phyloP scores from a whole-genome alignment of 148 eudicot species.

The Dianthus caryophyllus region DNA sequence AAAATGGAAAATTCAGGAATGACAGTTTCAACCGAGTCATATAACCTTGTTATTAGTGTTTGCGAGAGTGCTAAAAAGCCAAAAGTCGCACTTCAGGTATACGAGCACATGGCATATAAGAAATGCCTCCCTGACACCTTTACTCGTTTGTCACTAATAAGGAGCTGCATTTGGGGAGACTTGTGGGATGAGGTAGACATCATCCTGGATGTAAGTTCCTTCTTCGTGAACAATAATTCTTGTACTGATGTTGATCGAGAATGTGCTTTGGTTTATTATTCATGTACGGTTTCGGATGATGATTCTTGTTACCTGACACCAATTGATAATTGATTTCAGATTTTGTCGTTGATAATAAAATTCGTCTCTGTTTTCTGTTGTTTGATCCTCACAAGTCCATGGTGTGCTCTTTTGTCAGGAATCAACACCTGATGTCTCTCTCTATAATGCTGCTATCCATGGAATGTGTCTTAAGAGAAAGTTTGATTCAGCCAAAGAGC shows the following conservation, averaged over 20 bases:
- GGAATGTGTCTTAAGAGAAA: conserved; percentile 57
- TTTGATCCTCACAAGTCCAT: conserved; percentile 4
- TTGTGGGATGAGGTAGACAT: conserved; percentile 49
- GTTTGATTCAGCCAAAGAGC: conserved; percentile 46
- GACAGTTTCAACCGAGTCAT: conserved; percentile 39
- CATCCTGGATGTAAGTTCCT: conserved; percentile 46
- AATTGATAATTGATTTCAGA: no score
- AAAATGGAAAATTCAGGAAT: conserved; percentile 52
- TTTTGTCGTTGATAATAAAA: not conserved
- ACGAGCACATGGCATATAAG: conserved; percentile 50
- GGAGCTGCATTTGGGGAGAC: conserved; percentile 68
- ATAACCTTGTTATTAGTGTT: conserved; percentile 60
- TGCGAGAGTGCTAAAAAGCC: conserved; percentile 71
- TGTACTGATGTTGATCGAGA: no score
- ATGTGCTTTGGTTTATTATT: no score
- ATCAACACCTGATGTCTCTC: conserved; percentile 46
- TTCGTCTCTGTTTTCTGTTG: not conserved
- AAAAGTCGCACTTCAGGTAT: conserved; percentile 49
- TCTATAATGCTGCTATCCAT: conserved; percentile 66
- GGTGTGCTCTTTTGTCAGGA: conserved; percentile 22
- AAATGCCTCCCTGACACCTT: conserved; percentile 52
- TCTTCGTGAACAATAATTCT: not conserved
- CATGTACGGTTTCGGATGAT: no score
- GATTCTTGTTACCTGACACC: no score
- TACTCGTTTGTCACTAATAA: conserved; percentile 50